Evolutionary conservation across 495 filamentous ascomycete genomes (phyloP).

Genomic region (Aspergillus ellipticus): DNA sequence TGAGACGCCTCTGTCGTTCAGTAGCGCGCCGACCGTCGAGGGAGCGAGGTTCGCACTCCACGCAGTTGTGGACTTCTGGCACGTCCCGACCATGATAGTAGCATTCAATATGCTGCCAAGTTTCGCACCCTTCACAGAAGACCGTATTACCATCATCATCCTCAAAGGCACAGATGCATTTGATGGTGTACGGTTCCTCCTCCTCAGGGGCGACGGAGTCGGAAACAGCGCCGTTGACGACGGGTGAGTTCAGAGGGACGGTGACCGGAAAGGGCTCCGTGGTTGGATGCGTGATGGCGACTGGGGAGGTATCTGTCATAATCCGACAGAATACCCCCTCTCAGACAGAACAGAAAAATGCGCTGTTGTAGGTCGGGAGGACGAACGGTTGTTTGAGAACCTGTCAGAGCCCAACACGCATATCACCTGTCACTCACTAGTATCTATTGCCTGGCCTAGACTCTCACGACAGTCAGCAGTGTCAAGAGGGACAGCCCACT

Average conservation of each 20-base stretch:
- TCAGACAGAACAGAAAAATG: slow-evolving; percentile 33
- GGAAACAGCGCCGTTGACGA: slow-evolving; percentile 53
- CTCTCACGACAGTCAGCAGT: slow-evolving; percentile 1
- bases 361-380: slow-evolving; percentile 13
- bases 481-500: not conserved
- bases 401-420: slow-evolving; percentile 34
- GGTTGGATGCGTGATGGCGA: slow-evolving; percentile 59
- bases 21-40: slow-evolving; percentile 68
- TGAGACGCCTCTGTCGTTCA: slow-evolving; percentile 58
- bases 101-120: slow-evolving; percentile 97
- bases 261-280: slow-evolving; percentile 61
- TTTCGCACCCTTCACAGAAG: slow-evolving; percentile 90
- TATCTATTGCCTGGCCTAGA: slow-evolving; percentile 1
- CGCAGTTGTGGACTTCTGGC: slow-evolving; percentile 80
- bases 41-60: slow-evolving; percentile 73
- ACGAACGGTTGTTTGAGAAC: slow-evolving; percentile 12
- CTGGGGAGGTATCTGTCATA: slow-evolving; percentile 84
- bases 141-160: slow-evolving; percentile 98
- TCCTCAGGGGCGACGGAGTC: slow-evolving; percentile 58
- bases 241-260: slow-evolving; percentile 49
- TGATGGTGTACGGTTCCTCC: slow-evolving; percentile 93
- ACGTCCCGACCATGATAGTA: slow-evolving; percentile 78
- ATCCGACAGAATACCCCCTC: slow-evolving; percentile 68
- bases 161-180: slow-evolving; percentile 87
- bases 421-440: slow-evolving; percentile 22